A percentile compares a stretch with the other conserved stretches of the same genome.
Conservation (phyloP, 2,329 filamentous ascomycete genomes). For the Tolypocladium sp. region DNA sequence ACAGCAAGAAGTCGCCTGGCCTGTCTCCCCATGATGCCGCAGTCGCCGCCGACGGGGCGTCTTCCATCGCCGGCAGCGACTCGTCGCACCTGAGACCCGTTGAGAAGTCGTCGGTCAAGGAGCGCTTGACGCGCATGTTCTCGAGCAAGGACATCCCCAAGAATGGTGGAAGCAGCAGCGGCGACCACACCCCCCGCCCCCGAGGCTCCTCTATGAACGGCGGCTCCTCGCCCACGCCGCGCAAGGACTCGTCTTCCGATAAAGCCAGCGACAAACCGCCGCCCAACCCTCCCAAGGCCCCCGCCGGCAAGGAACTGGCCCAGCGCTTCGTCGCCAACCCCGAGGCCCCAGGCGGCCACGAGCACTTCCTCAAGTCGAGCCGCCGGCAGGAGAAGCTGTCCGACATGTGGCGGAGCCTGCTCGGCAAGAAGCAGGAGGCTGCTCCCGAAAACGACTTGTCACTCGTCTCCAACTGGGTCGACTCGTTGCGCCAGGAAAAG, state of each 20-base stretch:
- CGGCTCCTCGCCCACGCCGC: constrained; percentile 25
- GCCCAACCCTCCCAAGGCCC: constrained; percentile 18
- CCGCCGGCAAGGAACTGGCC: constrained; percentile 23
- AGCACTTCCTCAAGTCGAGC: constrained; percentile 81
- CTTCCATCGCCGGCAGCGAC: constrained; percentile 11
- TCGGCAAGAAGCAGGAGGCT: constrained; percentile 75
- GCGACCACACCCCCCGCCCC: constrained; percentile 22
- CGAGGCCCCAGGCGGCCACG: constrained; percentile 60
- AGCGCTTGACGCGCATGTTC: constrained; percentile 57
- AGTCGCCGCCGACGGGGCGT: constrained; percentile 16
- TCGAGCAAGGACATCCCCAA: constrained; percentile 43
- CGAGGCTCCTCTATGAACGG: constrained; percentile 25
- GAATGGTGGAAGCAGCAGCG: constrained; percentile 19
- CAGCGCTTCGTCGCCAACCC: constrained; percentile 43
- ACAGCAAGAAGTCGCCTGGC: constrained; percentile 30
- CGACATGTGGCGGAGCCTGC: constrained; percentile 79
- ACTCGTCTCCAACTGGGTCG: constrained; percentile 91
- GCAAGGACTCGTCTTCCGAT: constrained; percentile 31
- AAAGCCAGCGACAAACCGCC: constrained; percentile 13
- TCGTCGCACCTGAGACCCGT: constrained; percentile 18
- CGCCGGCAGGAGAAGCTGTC: constrained; percentile 91
- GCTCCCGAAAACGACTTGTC: constrained; percentile 73
- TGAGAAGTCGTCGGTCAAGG: constrained; percentile 56
- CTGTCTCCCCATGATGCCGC: constrained; percentile 29
- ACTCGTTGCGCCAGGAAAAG: constrained; percentile 82